Evolutionary conservation across 208 protist species (phyloP), one percentile per base, ranked within the genome.

Genomic region (Trypanosoma boissoni): DNA sequence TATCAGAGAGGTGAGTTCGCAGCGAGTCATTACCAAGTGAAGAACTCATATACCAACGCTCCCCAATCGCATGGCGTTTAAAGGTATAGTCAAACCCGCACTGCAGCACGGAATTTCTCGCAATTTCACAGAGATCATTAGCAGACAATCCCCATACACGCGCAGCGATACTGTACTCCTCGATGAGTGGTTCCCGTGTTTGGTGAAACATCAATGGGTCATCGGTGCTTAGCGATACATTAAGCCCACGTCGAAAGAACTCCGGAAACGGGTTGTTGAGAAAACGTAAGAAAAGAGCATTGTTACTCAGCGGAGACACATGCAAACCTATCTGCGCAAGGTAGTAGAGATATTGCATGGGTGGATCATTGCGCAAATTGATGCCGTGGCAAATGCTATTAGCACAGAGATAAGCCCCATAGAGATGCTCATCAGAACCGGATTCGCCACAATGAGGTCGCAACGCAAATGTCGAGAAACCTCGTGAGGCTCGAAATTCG

Each of bases 301-400:
- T 99, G 79, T 99, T 99, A 81, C 92, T 98, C 18, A 99, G 78
- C n/a, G 98, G 98, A 21, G 97, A 99, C 49, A 99, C 90, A 37
- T 98, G 94, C n/a, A 99, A 73, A 34, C 97, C 97, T 67, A 99
- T 92, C 76, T 99, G 98, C 21, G 80, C 71, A 2, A 99, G 76
- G 80, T 99, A 99, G 73, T 98, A 99, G 31, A 99, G 80, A 77
- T 99, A 99, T 84, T 99, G 88, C 68, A 99, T 89, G 12, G 92
- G 83, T 9, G 96, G 83, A 68, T 91, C 80, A 45, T 98, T 93
- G 60, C 89, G 82, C 1, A 99, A 80, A 49, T 97, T 97, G 58
- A 99, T 98, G 58, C 98, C 98, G 76, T 99, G 98, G 58, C 92
- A 97, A 80, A 99, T 99, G 67, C 85, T 84, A 50, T 99, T 86